A percentile compares a stretch with the other conserved stretches of the same genome.
These are phyloP conservation scores for Nannochloropsis gaditana DNA, from an alignment of 108 stramenopile genomes.

Conservation along the genomic window DNA sequence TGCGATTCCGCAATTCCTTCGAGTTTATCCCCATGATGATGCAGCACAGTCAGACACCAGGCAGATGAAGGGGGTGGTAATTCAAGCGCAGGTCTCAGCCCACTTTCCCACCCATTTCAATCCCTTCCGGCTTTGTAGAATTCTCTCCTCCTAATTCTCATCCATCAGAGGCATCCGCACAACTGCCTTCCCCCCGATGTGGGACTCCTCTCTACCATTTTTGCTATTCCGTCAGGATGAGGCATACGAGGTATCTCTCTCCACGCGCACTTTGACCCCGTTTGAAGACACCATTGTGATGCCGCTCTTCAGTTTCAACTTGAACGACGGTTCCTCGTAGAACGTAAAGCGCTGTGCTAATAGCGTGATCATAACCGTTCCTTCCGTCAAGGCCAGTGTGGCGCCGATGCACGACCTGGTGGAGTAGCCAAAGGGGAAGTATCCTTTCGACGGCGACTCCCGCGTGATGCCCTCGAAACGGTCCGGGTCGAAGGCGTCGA, in stretches of 20 bases:
- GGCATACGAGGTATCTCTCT: neutral
- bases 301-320: constrained; percentile 37
- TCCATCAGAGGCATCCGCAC: too few species aligned
- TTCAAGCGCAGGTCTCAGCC: too few species aligned
- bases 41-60: too few species aligned
- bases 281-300: constrained; percentile 37
- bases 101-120: too few species aligned
- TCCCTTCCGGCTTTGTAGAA: too few species aligned
- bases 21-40: too few species aligned
- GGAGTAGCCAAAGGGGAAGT: constrained; percentile 50
- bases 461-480: constrained; percentile 29
- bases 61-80: too few species aligned
- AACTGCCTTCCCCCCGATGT: too few species aligned
- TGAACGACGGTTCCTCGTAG: constrained; percentile 33
- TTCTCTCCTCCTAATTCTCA: too few species aligned
- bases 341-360: constrained; percentile 30
- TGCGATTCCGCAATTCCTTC: neutral
- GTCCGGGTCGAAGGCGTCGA: constrained; percentile 42
- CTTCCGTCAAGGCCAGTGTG: constrained; percentile 38
- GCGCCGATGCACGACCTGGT: constrained; percentile 45
- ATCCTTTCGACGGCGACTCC: constrained; percentile 36
- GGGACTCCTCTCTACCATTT: too few species aligned
- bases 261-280: neutral
- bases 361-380: constrained; percentile 20
- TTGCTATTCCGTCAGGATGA: too few species aligned